Percentiles rank a stretch among this genome's conserved stretches.
Conservation (phyloP, 208 protist species). For the Wallacemonas sp. region DNA sequence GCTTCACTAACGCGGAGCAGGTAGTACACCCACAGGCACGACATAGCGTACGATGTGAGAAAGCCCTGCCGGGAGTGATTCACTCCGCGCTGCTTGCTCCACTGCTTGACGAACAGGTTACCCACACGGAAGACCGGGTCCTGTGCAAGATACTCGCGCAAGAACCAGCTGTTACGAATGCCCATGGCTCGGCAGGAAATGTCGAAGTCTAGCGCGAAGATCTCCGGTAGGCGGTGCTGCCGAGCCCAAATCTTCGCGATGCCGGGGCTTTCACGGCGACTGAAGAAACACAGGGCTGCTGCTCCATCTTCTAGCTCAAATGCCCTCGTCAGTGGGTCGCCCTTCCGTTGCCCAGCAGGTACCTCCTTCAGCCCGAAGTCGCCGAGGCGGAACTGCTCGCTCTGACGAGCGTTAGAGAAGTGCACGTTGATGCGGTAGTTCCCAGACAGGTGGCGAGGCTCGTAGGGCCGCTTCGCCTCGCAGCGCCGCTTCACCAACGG, state of each 20-base stretch:
- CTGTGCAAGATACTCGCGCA: conserved; percentile 65
- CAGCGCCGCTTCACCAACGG: conserved; percentile 59
- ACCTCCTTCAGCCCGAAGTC: background rate
- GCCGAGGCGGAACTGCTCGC: background rate
- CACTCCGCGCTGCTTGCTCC: conserved; percentile 73
- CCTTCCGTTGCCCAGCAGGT: background rate
- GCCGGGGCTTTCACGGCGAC: conserved; percentile 7
- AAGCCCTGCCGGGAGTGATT: conserved; percentile 75
- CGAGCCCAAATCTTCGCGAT: conserved; percentile 37
- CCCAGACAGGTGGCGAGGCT: background rate
- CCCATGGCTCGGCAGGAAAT: conserved; percentile 62
- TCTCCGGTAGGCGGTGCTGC: conserved; percentile 34
- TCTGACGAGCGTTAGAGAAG: conserved; percentile 8
- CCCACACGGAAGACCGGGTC: conserved; percentile 51
- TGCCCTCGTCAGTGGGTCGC: background rate
- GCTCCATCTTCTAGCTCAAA: conserved; percentile 14
- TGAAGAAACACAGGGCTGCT: conserved; percentile 44
- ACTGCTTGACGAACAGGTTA: conserved; percentile 70
- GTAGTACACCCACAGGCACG: conserved; percentile 74
- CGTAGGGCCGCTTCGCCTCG: conserved; percentile 9
- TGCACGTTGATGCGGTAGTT: conserved; percentile 15
- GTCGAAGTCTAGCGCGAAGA: conserved; percentile 83
- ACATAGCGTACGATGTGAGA: conserved; percentile 79
- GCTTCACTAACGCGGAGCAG: conserved; percentile 37
- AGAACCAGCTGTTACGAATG: conserved; percentile 82